Evolutionary conservation across 768 basidiomycete species (phyloP), one percentile per base, ranked within the genome.

Genomic region (Boletus subcaerulescens): DNA sequence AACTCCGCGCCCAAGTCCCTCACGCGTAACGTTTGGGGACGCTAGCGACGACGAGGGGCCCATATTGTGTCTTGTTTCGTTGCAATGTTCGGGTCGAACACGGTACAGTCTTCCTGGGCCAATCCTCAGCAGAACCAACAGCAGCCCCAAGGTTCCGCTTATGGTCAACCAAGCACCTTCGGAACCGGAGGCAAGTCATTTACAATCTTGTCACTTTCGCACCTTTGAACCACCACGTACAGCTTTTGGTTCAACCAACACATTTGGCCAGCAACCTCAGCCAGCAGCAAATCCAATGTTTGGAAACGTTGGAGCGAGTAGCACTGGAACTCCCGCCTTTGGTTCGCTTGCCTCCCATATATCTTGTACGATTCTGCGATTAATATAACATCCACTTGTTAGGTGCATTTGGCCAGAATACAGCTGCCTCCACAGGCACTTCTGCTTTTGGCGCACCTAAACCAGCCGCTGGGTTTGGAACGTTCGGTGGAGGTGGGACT

Each of bases 241-340:
- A 83, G 83, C 77, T 50, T 85, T 85, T 67, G 80, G 83, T 58
- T 73, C 78, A 49, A 66, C 75, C 50, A 70, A 67, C 63, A 73
- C 83, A 55, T 87, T 88, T 77, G 82, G 84, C 50, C 85, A 86
- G 59, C 86, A 81, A 65, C 81, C 78, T 61, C 85, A 82, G 59
- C 85, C 82, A 64, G 80, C 80, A 61, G 80, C 83, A 5, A 91
- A 91, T 64, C 87, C 89, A 40, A 91, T 91, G 87, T 92, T 91
- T 68, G 89, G 89, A 46, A 82, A 79, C 57, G 66, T 85, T 44
- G 75, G 73, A 24, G 71, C 71, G 52, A 65, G 74, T 14, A 65
- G 48, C 15, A 48, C 71, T 18, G 66, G 71, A 38, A 60, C 75
- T 36, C 63, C 76, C 51, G 53, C 64, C 17, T 76, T 78, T 66